phyloP scores from a whole-genome alignment of 805 yeast genomes.

The Monosporozyma aerobia region DNA sequence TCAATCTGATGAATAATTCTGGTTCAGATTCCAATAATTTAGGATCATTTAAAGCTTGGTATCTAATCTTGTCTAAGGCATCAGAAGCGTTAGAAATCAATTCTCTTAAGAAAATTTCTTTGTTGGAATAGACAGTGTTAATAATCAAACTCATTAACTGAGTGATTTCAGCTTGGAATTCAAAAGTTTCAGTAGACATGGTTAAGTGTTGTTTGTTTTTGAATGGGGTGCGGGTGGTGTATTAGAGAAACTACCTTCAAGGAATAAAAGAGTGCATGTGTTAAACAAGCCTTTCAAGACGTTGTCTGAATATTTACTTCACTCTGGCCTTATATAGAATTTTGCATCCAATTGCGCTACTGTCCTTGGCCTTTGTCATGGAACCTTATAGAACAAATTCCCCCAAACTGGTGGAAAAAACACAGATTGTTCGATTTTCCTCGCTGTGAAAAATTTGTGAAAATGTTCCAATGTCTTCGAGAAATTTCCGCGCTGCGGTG shows the following conservation, averaged over 20 bases:
- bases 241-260: neutral
- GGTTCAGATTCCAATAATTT: conserved; percentile 89
- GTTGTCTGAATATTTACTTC: neutral
- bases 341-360: neutral
- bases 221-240: neutral
- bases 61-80: conserved; percentile 97
- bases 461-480: neutral
- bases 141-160: conserved; percentile 99
- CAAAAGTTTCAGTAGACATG: conserved; percentile 72
- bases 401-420: neutral
- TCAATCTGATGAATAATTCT: conserved; percentile 92
- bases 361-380: neutral
- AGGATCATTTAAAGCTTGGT: conserved; percentile 90
- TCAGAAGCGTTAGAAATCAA: conserved; percentile 97
- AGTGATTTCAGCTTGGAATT: conserved; percentile 99
- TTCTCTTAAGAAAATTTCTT: conserved; percentile 98
- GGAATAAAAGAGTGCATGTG: neutral
- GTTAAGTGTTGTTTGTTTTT: neutral
- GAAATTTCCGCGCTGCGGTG: neutral
- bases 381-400: neutral
- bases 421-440: neutral
- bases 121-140: conserved; percentile 98
- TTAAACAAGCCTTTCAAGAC: neutral
- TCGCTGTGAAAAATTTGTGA: neutral
- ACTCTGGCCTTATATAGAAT: no score